These are phyloP conservation scores for Cardamine chenopodiifolia DNA, from an alignment of 345 rosid species.

Conservation along the genomic window DNA sequence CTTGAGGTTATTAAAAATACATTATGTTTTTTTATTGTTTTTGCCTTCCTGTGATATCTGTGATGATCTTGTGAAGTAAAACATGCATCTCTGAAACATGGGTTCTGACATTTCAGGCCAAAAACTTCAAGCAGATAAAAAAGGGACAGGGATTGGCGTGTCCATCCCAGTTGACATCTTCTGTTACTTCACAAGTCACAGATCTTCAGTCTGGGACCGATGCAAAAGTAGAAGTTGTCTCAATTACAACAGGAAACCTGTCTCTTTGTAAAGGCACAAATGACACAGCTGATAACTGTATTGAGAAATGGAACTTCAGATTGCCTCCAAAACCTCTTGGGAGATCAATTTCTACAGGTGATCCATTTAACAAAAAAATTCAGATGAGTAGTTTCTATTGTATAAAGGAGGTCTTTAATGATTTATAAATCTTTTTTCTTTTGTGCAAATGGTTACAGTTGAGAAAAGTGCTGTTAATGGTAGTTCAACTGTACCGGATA, in stretches of 20 bases:
- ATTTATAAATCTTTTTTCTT: background rate
- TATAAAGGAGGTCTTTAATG: background rate
- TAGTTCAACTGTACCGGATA: conserved; percentile 39
- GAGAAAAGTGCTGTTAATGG: conserved; percentile 43
- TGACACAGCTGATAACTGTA: conserved; percentile 29
- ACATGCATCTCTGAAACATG: conserved; percentile 26
- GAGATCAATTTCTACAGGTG: conserved; percentile 40
- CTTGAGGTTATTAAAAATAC: conserved; percentile 49
- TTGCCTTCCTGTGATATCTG: conserved; percentile 10
- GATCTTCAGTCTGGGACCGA: conserved; percentile 34
- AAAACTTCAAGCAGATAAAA: conserved; percentile 53
- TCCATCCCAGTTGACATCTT: conserved; percentile 49
- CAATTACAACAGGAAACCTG: conserved; percentile 19
- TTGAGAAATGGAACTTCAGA: conserved; percentile 22
- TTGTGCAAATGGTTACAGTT: conserved; percentile 45
- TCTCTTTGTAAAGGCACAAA: conserved; percentile 15
- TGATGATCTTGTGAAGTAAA: conserved; percentile 20
- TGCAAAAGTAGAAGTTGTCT: conserved; percentile 20
- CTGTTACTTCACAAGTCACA: conserved; percentile 38
- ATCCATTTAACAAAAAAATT: conserved; percentile 3
- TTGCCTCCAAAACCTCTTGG: conserved; percentile 42
- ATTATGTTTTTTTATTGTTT: background rate
- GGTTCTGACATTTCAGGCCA: conserved; percentile 49
- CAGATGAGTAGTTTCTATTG: background rate
- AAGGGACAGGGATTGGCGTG: conserved; percentile 33